Evolutionary conservation across 1,284 basidiomycete species (phyloP).

Genomic region (Ceratobasidium sp.): DNA sequence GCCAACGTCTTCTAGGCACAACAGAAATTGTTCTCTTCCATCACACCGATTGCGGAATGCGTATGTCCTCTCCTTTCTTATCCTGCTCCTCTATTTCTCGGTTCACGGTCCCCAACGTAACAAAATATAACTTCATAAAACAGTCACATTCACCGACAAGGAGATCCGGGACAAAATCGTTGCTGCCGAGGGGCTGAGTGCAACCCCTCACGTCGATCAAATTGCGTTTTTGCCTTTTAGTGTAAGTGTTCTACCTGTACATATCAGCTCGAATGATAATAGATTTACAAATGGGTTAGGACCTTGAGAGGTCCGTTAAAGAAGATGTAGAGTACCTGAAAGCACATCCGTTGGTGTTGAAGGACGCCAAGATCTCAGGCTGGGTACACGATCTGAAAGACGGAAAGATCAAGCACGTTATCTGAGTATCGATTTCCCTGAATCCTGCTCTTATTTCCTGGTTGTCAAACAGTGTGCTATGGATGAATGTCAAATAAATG

Average conservation of each 20-base stretch:
- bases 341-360: conserved; percentile 40
- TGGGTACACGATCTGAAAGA: conserved; percentile 45
- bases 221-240: conserved; percentile 70
- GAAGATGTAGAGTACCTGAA: conserved; percentile 47
- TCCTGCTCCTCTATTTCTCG: background rate
- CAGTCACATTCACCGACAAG: conserved; percentile 58
- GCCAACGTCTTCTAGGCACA: conserved; percentile 73
- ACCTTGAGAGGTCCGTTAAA: conserved; percentile 25
- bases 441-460: background rate
- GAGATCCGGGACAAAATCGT: conserved; percentile 62
- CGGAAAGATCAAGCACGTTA: conserved; percentile 44
- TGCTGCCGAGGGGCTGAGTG: conserved; percentile 54
- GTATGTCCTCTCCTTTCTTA: conserved; percentile 52
- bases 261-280: conserved; percentile 57
- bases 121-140: too few species aligned
- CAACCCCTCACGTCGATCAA: conserved; percentile 51
- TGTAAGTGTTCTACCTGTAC: conserved; percentile 8
- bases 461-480: too few species aligned
- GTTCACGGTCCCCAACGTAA: too few species aligned
- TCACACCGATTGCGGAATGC: conserved; percentile 76
- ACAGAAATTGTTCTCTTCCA: conserved; percentile 72
- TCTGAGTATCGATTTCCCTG: background rate
- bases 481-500: too few species aligned
- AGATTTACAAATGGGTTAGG: conserved; percentile 58
- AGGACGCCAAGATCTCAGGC: conserved; percentile 45